Evolutionary conservation across 441 rosid genomes (phyloP).

Genomic region (Euphorbia celastroides): DNA sequence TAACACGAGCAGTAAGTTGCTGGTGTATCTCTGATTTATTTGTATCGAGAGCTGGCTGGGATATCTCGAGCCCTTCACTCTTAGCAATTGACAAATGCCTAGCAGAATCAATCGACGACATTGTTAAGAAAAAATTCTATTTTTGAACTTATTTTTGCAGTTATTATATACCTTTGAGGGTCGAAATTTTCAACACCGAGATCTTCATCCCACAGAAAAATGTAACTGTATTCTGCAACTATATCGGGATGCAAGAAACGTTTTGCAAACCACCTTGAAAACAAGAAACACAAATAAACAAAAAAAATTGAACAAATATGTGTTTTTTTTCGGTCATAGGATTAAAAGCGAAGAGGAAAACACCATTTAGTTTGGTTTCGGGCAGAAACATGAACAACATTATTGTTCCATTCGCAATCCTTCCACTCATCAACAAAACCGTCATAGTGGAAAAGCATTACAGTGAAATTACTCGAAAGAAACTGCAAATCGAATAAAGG

Average conservation of each 20-base stretch:
- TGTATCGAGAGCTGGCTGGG: constrained; percentile 63
- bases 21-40: constrained; percentile 60
- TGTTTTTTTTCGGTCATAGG: neutral
- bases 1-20: constrained; percentile 57
- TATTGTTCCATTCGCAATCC: constrained; percentile 39
- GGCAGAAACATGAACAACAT: constrained; percentile 57
- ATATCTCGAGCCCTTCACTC: constrained; percentile 57
- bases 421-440: constrained; percentile 59
- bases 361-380: constrained; percentile 69
- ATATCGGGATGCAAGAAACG: constrained; percentile 73
- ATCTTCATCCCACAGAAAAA: constrained; percentile 80
- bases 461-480: constrained; percentile 39
- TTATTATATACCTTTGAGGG: constrained; percentile 37
- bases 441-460: constrained; percentile 77
- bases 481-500: constrained; percentile 38
- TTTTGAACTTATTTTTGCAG: neutral
- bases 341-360: constrained; percentile 13
- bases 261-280: constrained; percentile 78
- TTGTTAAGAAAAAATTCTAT: neutral
- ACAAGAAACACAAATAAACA: neutral
- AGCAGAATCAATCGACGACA: neutral
- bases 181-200: constrained; percentile 62
- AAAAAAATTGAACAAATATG: constrained; percentile 6
- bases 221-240: constrained; percentile 50
- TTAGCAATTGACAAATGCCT: constrained; percentile 50